Conservation (phyloP, 192 early-diverging fungal species). For the Entomortierella chlamydospora region DNA sequence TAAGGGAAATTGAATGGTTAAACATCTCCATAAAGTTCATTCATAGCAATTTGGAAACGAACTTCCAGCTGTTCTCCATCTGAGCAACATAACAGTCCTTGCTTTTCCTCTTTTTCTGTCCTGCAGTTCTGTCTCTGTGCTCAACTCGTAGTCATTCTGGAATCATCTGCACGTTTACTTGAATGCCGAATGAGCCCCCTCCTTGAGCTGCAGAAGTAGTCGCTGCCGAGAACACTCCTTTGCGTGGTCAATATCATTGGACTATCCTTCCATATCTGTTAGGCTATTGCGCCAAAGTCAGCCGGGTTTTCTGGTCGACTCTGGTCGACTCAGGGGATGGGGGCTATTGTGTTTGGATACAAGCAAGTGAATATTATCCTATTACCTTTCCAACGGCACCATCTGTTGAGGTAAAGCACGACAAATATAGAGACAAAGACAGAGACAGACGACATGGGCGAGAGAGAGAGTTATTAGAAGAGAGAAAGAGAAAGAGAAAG, state of each 20-base stretch:
- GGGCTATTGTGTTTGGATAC: neutral
- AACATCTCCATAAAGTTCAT: too few relatives aligned
- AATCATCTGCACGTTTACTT: conserved; percentile 18
- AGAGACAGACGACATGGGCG: too few relatives aligned
- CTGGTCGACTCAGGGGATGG: neutral
- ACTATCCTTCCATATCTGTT: neutral
- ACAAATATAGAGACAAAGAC: neutral
- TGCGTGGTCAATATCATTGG: neutral
- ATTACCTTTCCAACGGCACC: conserved; percentile 80
- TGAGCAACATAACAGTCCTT: neutral
- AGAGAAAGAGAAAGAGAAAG: neutral
- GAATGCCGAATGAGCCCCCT: conserved; percentile 25
- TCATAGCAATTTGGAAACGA: neutral
- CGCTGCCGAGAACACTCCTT: neutral
- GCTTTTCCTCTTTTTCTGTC: neutral
- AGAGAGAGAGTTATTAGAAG: neutral
- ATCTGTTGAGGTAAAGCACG: conserved; percentile 47
- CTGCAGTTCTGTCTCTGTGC: conserved; percentile 1
- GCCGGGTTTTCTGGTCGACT: neutral
- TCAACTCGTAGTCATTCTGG: conserved; percentile 11
- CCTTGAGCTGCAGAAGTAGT: conserved; percentile 6
- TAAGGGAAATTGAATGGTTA: too few relatives aligned
- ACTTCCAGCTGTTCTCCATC: neutral
- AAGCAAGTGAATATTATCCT: neutral
- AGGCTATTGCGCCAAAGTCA: neutral